Conservation (phyloP, 139 green algal genomes). For the Axilococcus clingmanii region DNA sequence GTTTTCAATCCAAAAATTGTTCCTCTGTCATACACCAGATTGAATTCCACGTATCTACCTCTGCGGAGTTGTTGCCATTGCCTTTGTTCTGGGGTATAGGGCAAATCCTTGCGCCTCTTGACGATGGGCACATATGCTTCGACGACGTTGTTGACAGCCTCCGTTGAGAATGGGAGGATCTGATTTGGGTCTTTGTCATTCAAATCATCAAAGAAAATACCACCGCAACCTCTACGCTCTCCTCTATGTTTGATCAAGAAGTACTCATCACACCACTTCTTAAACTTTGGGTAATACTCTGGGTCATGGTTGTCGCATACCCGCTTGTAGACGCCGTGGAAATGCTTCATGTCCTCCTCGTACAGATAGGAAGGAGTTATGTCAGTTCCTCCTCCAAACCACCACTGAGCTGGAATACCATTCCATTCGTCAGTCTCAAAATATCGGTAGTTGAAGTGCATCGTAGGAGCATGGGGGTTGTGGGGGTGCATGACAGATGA, state of each 20-base stretch:
- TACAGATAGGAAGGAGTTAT: slow-evolving; percentile 94
- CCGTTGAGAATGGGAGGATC: slow-evolving; percentile 71
- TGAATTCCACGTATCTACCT: slow-evolving; percentile 96
- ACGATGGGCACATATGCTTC: slow-evolving; percentile 86
- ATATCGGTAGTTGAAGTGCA: slow-evolving; percentile 99
- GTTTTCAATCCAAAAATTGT: slow-evolving; percentile 99
- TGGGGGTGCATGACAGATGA: slow-evolving; percentile 94
- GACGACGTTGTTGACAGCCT: slow-evolving; percentile 61
- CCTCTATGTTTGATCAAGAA: slow-evolving; percentile 93
- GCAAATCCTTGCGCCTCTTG: slow-evolving; percentile 80
- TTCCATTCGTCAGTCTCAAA: slow-evolving; percentile 97
- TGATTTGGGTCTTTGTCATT: slow-evolving; percentile 71
- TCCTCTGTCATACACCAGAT: slow-evolving; percentile 92
- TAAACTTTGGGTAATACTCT: slow-evolving; percentile 86
- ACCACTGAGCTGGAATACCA: slow-evolving; percentile 90
- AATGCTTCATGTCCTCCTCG: slow-evolving; percentile 95
- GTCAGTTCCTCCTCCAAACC: slow-evolving; percentile 98
- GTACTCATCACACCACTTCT: slow-evolving; percentile 96
- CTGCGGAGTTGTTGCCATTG: slow-evolving; percentile 89
- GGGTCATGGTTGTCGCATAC: slow-evolving; percentile 94
- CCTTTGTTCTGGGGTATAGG: slow-evolving; percentile 82
- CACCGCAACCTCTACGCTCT: slow-evolving; percentile 78
- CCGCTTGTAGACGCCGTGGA: slow-evolving; percentile 89
- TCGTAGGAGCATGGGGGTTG: slow-evolving; percentile 93
- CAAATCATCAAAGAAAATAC: slow-evolving; percentile 98